Base-by-base conservation (phyloP, 805 yeast genomes). In the Ogataea parapolymorpha region DNA sequence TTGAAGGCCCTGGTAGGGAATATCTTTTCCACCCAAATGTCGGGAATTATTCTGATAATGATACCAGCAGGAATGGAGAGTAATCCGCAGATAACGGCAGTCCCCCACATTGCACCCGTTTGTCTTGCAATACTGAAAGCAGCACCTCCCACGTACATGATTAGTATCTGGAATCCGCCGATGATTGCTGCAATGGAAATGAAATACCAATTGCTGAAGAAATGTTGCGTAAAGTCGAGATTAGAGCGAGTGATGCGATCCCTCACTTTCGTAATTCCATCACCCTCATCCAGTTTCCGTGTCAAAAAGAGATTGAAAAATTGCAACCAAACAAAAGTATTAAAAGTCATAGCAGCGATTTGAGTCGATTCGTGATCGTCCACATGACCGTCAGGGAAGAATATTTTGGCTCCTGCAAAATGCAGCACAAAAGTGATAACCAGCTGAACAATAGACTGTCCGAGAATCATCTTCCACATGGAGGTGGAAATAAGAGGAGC, bases 391-490 rank as follows among this genome's bases (percentile, higher is more conserved):
- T 37, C 35, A 4, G 67, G 67, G 51, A 65, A 79, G 59, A 88
- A 85, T 23, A 89, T 65, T 32, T 63, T 38, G 12, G 65, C 61
- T 14, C 97, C 96, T 8, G 79, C 85, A 65, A 88, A 93, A 62
- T 89, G 93, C 32, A 93, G 65, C 9, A 73, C 70, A 58, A 93
- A 83, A 0, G 98, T 91, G 14, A 93, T 76, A 16, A 74, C 59
- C 47, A 93, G 73, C 70, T 93, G 99, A 46, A 80, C 75, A 12
- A 72, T 45, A 1, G 96, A 75, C 67, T 93, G 97, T 2, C 95
- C 93, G 35, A 90, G 46, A 52, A 93, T 93, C 97, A 93, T 91
- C 65, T 93, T 93, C 99, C 99, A 93, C 90, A 93, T 93, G 8
- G 96, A 84, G 3, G 82, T 80, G 5, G 95, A 73, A 50, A 93